Percentiles rank a stretch among this genome's conserved stretches.
These are phyloP conservation scores for Corymbia maculata DNA, from an alignment of 345 rosid species.

Conservation along the genomic window DNA sequence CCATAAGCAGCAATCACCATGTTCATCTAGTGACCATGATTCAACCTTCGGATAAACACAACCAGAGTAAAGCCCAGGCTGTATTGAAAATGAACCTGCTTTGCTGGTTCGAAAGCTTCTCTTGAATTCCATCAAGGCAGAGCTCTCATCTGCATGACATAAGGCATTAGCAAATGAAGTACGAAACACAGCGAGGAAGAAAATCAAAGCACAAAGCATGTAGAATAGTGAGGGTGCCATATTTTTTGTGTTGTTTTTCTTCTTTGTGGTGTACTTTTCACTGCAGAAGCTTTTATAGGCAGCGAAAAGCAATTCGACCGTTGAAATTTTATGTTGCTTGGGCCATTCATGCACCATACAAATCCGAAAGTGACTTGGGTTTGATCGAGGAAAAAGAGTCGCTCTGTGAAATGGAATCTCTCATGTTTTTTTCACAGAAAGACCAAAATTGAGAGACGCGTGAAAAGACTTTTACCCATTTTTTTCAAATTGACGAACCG, in stretches of 20 bases:
- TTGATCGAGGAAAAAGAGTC: no score
- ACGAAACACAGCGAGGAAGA: not conserved
- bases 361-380: no score
- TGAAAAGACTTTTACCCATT: no score
- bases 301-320: no score
- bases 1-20: not conserved
- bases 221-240: not conserved
- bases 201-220: not conserved
- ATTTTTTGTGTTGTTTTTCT: not conserved
- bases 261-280: not conserved
- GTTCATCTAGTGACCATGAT: not conserved
- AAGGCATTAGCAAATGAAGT: not conserved
- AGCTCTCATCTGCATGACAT: not conserved
- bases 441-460: no score
- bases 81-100: not conserved
- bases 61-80: no score
- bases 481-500: no score
- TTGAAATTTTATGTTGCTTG: no score
- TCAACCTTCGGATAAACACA: not conserved
- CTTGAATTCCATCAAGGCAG: not conserved
- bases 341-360: no score
- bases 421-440: no score
- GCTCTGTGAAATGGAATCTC: no score
- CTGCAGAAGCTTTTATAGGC: no score
- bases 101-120: not conserved